Percentiles rank a stretch among this genome's conserved stretches.
Conservation (phyloP, 2,329 filamentous ascomycete genomes). For the Podosphaera aphanis region DNA sequence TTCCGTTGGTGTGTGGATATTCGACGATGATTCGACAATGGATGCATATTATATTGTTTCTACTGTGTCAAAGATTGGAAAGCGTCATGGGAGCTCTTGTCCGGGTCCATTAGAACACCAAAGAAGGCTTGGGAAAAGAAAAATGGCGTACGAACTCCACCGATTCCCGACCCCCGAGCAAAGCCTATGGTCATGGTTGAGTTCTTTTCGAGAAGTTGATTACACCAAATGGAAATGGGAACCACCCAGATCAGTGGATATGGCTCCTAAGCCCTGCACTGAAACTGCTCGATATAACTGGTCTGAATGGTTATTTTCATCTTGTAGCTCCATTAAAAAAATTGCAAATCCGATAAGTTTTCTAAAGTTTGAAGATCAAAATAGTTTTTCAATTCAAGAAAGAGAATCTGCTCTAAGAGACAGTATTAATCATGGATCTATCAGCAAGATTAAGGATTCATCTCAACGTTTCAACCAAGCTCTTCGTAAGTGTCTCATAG, state of each 20-base stretch:
- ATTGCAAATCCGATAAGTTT: background rate
- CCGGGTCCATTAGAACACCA: constrained; percentile 16
- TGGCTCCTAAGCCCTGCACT: background rate
- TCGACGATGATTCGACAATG: constrained; percentile 27
- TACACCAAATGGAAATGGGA: constrained; percentile 14
- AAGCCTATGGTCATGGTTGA: constrained; percentile 10
- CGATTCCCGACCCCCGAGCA: constrained; percentile 5
- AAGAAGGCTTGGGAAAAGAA: constrained; percentile 15
- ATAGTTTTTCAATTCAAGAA: background rate
- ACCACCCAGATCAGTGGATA: constrained; percentile 7
- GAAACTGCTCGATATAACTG: background rate
- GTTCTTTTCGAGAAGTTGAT: constrained; percentile 9
- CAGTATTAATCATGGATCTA: background rate
- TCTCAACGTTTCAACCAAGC: background rate
- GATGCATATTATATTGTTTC: constrained; percentile 25
- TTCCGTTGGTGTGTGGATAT: constrained; percentile 31
- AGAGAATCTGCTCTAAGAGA: background rate
- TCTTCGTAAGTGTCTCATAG: background rate
- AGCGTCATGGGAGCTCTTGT: constrained; percentile 16
- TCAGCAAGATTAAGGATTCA: background rate
- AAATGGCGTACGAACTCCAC: constrained; percentile 13
- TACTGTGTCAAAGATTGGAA: constrained; percentile 12
- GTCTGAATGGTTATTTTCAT: background rate
- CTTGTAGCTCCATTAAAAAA: background rate
- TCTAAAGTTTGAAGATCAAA: background rate